Percentiles rank a stretch among this genome's conserved stretches.
Evolutionary conservation across 2,329 filamentous ascomycete species (phyloP).

Genomic region (Davidsoniella australis): DNA sequence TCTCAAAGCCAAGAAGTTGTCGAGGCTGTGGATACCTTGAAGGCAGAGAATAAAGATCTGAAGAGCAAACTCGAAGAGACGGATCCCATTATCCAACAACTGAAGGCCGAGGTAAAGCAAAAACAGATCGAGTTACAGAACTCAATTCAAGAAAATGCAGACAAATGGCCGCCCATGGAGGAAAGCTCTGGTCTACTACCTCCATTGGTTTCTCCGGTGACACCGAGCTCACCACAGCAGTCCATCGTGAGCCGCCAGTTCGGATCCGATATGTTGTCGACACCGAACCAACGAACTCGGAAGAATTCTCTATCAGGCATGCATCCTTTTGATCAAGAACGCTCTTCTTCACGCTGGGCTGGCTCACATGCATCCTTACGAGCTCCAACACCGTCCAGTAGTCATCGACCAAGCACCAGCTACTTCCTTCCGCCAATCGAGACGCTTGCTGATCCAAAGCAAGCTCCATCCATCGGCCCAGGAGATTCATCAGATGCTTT

Average conservation of each 20-base stretch:
- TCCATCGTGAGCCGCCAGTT: slow-evolving; percentile 3
- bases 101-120: slow-evolving; percentile 3
- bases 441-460: slow-evolving; percentile 1
- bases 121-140: slow-evolving; percentile 1
- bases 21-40: neutral
- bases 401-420: neutral
- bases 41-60: slow-evolving; percentile 1
- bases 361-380: neutral
- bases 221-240: slow-evolving; percentile 7
- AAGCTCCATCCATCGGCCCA: neutral
- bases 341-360: slow-evolving; percentile 3
- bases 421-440: neutral
- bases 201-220: neutral
- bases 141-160: neutral
- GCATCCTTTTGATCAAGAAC: slow-evolving; percentile 3
- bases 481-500: slow-evolving; percentile 3
- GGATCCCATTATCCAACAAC: neutral
- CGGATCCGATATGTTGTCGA: slow-evolving; percentile 3
- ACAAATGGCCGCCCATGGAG: slow-evolving; percentile 1
- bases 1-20: neutral
- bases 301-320: neutral
- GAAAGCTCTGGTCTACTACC: neutral
- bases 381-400: neutral
- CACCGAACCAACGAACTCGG: neutral
- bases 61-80: neutral